Evolutionary conservation across 148 eudicot genomes (phyloP), one percentile per base, ranked within the genome.

Genomic region (Amaranthus hypochondriacus): DNA sequence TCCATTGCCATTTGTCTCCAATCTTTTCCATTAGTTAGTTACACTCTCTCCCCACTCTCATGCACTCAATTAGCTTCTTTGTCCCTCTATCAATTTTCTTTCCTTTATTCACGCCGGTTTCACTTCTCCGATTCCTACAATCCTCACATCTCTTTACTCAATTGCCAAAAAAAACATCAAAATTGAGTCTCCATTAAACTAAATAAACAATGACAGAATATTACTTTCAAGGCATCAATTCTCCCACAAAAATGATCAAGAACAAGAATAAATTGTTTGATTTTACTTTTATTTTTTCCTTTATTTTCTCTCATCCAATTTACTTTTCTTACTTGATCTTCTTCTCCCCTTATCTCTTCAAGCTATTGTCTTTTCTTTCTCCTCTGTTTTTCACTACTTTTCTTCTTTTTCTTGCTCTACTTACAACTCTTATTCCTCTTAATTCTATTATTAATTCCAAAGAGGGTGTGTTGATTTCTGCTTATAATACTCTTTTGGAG

Each of bases 271-370:
- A 68, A 57, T 13, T 74, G 66, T 78, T 81, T 78, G 82, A 85
- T 76, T 76, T 89, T 3, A 47, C 73, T 50, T 62, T 62, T 2
- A 12, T 86, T n/a, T 75, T 53, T 7, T 78, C 87, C 39, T 83
- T 73, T 65, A 56, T 89, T 63, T 42, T 81, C 50, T 87, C 87
- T 4, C 84, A 88, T 51, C 90, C 92, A 73, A 81, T 95, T 39
- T 90, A 90, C 78, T 83, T 89, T 18, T 89, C 84, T 7, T 92
- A 88, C 86, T 78, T 90, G 69, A 75, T 92, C 65, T 87, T 90
- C 86, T 92, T 89, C 90, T 92, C 87, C 1, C 99, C 96, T 46
- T 90, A 89, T 85, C 80, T 96, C 39, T 52, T 89, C 63, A 90
- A 87, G 68, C 84, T 96, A 69, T 51, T 90, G 9, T 89, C 85